A percentile compares a stretch with the other conserved stretches of the same genome.
Conservation (phyloP, 305 asterid genomes). For the Ilex paraguariensis region DNA sequence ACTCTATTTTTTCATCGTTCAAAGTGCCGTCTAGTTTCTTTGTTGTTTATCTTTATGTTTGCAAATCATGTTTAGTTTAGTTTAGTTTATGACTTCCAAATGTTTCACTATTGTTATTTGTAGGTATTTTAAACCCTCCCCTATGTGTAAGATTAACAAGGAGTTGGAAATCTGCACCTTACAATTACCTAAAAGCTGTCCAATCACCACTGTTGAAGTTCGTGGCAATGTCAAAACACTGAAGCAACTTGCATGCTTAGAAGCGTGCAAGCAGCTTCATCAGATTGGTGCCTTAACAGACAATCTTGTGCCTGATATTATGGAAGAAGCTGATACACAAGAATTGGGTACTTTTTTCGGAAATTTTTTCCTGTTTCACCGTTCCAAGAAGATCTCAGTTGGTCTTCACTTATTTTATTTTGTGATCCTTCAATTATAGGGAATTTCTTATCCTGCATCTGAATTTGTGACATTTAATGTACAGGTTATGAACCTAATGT, state of each 20-base stretch:
- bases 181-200: conserved; percentile 70
- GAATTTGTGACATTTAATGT: conserved; percentile 6
- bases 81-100: too few relatives aligned
- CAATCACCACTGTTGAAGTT: conserved; percentile 34
- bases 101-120: conserved; percentile 3
- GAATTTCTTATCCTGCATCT: not conserved
- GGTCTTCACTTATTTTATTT: too few relatives aligned
- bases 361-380: too few relatives aligned
- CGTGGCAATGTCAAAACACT: conserved; percentile 32
- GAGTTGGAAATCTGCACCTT: conserved; percentile 42
- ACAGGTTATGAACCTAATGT: conserved; percentile 35
- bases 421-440: too few relatives aligned
- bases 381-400: too few relatives aligned
- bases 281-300: conserved; percentile 55
- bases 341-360: conserved; percentile 29
- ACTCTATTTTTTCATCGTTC: not conserved
- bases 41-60: not conserved
- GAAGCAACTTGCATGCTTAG: conserved; percentile 73
- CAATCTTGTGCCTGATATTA: conserved; percentile 70
- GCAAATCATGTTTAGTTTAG: too few relatives aligned
- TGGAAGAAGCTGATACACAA: conserved; percentile 46
- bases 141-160: conserved; percentile 42
- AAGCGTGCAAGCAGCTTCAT: conserved; percentile 86
- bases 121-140: conserved; percentile 78
- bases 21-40: conserved; percentile 3